Conservation (phyloP, 108 stramenopile species). For the Nannochloropsis salina region DNA sequence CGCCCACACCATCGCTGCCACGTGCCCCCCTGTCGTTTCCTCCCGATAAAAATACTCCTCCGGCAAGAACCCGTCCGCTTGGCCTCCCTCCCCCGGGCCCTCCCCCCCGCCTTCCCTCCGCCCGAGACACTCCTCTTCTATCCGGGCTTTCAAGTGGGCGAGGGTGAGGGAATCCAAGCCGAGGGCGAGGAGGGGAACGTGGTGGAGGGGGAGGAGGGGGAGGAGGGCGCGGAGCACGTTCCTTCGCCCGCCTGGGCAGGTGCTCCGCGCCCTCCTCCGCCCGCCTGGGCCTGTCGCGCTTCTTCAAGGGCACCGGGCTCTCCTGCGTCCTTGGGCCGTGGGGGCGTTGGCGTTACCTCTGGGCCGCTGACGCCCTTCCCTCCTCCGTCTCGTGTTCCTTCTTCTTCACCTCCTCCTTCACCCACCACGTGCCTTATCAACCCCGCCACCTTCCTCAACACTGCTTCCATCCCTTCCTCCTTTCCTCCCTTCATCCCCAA, state of each 20-base stretch:
- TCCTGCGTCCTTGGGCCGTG: too few species aligned
- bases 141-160: background rate
- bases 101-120: background rate
- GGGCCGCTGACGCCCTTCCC: too few species aligned
- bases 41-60: background rate
- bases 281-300: too few species aligned
- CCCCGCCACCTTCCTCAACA: background rate
- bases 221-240: too few species aligned
- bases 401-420: constrained; percentile 1
- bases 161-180: background rate
- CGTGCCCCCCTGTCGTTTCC: background rate
- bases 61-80: background rate
- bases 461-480: constrained; percentile 16
- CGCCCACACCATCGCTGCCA: background rate
- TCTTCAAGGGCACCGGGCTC: too few species aligned
- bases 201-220: background rate
- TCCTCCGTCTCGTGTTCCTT: too few species aligned
- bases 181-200: background rate
- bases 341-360: too few species aligned
- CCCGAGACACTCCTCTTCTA: background rate
- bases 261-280: too few species aligned
- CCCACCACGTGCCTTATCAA: background rate
- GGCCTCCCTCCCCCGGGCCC: background rate
- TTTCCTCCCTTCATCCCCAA: background rate
- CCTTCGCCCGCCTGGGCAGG: too few species aligned